Percentiles rank a stretch among this genome's conserved stretches.
Conservation (phyloP, 192 early-diverging fungal genomes). For the Mortierella antarctica region DNA sequence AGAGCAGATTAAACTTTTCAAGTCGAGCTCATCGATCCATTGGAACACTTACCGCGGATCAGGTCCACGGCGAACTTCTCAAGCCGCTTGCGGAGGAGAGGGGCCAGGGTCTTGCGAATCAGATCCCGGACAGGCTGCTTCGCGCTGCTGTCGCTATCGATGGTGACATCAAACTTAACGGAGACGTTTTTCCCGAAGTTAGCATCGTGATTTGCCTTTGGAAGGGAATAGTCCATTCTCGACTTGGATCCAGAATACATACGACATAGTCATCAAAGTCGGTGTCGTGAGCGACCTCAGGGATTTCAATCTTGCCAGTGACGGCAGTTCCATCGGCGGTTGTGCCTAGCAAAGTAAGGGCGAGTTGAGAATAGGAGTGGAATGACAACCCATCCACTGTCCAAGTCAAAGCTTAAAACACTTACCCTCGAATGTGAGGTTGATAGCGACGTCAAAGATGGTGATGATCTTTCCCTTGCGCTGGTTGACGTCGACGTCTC, state of each 20-base stretch:
- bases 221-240: neutral
- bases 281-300: constrained; percentile 93
- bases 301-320: constrained; percentile 83
- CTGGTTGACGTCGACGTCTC: constrained; percentile 95
- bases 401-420: neutral
- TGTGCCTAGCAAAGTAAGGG: constrained; percentile 47
- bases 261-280: constrained; percentile 84
- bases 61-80: constrained; percentile 75
- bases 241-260: constrained; percentile 17
- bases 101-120: constrained; percentile 74
- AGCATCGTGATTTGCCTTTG: too few species aligned
- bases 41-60: constrained; percentile 61
- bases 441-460: constrained; percentile 90
- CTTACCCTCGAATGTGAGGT: constrained; percentile 76
- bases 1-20: neutral
- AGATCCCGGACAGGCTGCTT: constrained; percentile 73
- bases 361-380: neutral
- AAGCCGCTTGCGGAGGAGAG: constrained; percentile 71
- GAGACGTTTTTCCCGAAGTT: neutral
- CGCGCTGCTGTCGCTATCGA: constrained; percentile 60
- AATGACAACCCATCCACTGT: neutral
- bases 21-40: neutral
- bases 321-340: constrained; percentile 68
- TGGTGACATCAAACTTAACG: constrained; percentile 76
- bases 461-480: constrained; percentile 96